Conservation (phyloP, 2,329 filamentous ascomycete genomes). For the Sclerotiophoma versabilis region DNA sequence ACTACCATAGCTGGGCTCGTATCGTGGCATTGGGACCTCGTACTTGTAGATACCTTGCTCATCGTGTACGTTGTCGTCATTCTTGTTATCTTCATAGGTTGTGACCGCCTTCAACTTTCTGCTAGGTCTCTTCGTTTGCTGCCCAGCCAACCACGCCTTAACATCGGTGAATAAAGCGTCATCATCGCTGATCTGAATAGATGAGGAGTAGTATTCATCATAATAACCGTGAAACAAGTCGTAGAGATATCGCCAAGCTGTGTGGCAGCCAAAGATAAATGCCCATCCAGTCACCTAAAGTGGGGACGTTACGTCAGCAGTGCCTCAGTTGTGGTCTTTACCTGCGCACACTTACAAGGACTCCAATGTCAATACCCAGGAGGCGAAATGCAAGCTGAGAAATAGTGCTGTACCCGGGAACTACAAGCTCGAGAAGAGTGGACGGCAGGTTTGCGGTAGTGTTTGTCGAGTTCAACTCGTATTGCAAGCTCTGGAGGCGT, state of each 20-base stretch:
- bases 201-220: constrained; percentile 8
- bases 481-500: constrained; percentile 6
- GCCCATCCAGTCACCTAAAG: constrained; percentile 6
- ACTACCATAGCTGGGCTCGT: constrained; percentile 57
- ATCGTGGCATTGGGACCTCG: constrained; percentile 44
- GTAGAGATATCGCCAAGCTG: constrained; percentile 9
- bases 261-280: constrained; percentile 5
- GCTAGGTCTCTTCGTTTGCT: constrained; percentile 2
- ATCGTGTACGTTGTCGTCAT: not conserved
- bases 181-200: constrained; percentile 2
- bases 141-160: constrained; percentile 7
- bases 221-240: constrained; percentile 3
- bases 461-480: constrained; percentile 4
- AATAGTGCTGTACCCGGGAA: constrained; percentile 8
- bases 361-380: constrained; percentile 6
- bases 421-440: constrained; percentile 6
- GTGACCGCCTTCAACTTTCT: constrained; percentile 9
- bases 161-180: constrained; percentile 2
- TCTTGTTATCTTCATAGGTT: constrained; percentile 1
- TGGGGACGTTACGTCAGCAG: not conserved
- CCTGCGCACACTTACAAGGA: not conserved
- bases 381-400: constrained; percentile 8
- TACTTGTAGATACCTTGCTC: constrained; percentile 14
- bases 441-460: constrained; percentile 2
- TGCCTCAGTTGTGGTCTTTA: not conserved